phyloP scores from a whole-genome alignment of 106 monocot genomes.

The Posidonia australis region DNA sequence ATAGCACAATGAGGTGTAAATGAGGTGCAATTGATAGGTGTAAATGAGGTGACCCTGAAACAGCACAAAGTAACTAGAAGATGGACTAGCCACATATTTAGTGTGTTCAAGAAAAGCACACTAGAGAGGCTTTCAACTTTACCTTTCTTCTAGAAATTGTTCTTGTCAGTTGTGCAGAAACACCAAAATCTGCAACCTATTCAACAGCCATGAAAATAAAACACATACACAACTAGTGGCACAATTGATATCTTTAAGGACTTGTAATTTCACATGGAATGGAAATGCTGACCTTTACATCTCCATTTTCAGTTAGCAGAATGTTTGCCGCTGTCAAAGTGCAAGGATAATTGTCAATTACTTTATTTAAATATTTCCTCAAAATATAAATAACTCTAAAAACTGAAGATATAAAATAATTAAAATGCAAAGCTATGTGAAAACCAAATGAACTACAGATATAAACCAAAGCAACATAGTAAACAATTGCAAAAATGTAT shows the following conservation, averaged over 20 bases:
- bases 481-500: conserved; percentile 3
- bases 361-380: too few species aligned
- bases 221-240: not conserved
- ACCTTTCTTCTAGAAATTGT: conserved; percentile 99
- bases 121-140: not conserved
- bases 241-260: not conserved
- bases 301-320: conserved; percentile 83
- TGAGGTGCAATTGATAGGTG: too few species aligned
- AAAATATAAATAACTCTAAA: not conserved
- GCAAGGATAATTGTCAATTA: not conserved
- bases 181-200: conserved; percentile 99
- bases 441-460: not conserved
- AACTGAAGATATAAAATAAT: not conserved
- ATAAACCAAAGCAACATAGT: not conserved
- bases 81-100: too few species aligned
- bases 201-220: conserved; percentile 5
- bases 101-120: too few species aligned
- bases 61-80: too few species aligned
- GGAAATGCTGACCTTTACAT: conserved; percentile 65
- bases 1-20: too few species aligned
- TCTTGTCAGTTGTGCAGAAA: conserved; percentile 94
- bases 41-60: too few species aligned
- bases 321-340: conserved; percentile 88
- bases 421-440: not conserved
- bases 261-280: not conserved